These are phyloP conservation scores for Phaseolus coccineus DNA, from an alignment of 331 rosid species.

Conservation along the genomic window DNA sequence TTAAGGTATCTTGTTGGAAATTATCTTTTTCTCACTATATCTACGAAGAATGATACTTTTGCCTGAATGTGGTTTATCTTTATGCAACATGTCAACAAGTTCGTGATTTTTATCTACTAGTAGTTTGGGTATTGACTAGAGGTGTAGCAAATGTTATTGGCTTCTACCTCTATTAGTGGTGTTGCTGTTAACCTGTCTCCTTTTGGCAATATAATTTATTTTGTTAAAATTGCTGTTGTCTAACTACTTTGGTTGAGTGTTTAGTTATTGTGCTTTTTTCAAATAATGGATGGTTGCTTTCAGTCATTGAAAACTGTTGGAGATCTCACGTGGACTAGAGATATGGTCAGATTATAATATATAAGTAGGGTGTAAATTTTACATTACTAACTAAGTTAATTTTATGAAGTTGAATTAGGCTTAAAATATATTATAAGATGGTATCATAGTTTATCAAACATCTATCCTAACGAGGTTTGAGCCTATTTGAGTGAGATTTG, in stretches of 20 bases:
- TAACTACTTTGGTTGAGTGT: not conserved
- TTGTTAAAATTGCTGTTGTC: constrained; percentile 1
- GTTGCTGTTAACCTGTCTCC: constrained; percentile 19
- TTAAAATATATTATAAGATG: too few relatives aligned
- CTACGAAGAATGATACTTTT: constrained; percentile 8
- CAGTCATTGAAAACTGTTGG: not conserved
- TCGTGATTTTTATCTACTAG: constrained; percentile 17
- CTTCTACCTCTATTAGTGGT: constrained; percentile 6
- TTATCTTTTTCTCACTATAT: constrained; percentile 13
- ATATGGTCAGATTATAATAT: too few relatives aligned
- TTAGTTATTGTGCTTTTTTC: constrained; percentile 10
- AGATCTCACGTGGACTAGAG: too few relatives aligned
- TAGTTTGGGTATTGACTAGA: constrained; percentile 13
- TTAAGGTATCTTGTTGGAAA: constrained; percentile 65
- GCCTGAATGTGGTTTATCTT: constrained; percentile 21
- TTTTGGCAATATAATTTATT: not conserved
- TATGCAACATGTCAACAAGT: constrained; percentile 13
- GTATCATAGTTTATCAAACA: too few relatives aligned
- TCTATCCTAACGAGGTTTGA: too few relatives aligned
- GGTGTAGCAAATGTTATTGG: constrained; percentile 18
- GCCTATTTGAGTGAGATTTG: too few relatives aligned
- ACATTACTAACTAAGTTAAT: too few relatives aligned
- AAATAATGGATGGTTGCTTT: constrained; percentile 11
- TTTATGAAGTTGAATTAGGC: too few relatives aligned
- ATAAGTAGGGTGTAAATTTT: too few relatives aligned